Conservation (phyloP, 2,329 filamentous ascomycete species). For the Endoconidiophora laricicola region DNA sequence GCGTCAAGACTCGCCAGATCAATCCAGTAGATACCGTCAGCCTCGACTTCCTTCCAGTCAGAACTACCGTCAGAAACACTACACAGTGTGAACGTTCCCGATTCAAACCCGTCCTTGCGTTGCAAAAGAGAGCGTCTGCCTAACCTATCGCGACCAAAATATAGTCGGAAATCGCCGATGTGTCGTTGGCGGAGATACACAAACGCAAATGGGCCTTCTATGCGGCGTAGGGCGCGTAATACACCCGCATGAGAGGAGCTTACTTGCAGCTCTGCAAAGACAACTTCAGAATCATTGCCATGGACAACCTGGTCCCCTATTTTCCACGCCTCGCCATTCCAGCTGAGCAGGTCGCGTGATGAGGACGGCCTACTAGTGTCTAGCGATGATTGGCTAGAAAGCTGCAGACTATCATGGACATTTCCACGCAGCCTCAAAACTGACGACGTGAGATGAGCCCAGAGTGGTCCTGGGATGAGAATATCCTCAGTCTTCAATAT, state of each 20-base stretch:
- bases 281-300: conserved; percentile 61
- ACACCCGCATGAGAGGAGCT: conserved; percentile 22
- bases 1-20: conserved; percentile 26
- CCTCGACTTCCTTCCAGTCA: conserved; percentile 66
- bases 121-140: conserved; percentile 69
- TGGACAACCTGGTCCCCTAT: conserved; percentile 39
- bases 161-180: conserved; percentile 36
- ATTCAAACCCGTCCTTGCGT: conserved; percentile 21
- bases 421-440: conserved; percentile 1
- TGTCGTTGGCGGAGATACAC: conserved; percentile 52
- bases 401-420: background rate
- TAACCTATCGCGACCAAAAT: conserved; percentile 73
- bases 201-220: conserved; percentile 80
- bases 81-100: conserved; percentile 41
- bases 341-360: conserved; percentile 43
- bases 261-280: conserved; percentile 42
- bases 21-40: conserved; percentile 62
- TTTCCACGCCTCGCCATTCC: conserved; percentile 95
- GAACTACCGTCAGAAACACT: conserved; percentile 46
- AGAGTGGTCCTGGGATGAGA: background rate
- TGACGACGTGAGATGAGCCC: background rate
- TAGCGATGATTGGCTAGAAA: background rate
- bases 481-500: background rate
- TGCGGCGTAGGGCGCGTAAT: conserved; percentile 36
- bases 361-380: background rate